Evolutionary conservation across 306 rosid species (phyloP).

Genomic region (Gillenia trifoliata): DNA sequence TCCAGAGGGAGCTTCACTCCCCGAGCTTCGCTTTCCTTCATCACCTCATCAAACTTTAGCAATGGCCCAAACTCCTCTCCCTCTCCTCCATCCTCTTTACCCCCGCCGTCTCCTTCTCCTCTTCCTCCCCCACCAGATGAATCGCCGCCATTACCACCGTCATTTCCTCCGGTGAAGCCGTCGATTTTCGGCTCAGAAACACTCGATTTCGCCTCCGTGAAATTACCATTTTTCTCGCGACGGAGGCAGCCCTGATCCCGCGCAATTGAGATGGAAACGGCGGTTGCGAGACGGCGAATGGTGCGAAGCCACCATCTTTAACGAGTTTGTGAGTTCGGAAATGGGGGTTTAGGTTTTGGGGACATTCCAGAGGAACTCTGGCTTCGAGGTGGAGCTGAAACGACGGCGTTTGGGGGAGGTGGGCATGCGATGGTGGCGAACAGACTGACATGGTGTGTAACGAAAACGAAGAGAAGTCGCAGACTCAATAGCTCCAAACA

Average conservation of each 20-base stretch:
- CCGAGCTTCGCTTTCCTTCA: slow-evolving; percentile 59
- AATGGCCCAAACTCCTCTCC: slow-evolving; percentile 70
- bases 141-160: slow-evolving; percentile 12
- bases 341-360: background rate
- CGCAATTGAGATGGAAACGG: slow-evolving; percentile 25
- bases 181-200: slow-evolving; percentile 21
- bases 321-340: background rate
- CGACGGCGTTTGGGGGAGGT: slow-evolving; percentile 18
- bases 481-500: background rate
- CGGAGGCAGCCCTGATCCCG: slow-evolving; percentile 34
- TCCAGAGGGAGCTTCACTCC: slow-evolving; percentile 68
- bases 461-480: background rate
- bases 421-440: slow-evolving; percentile 20
- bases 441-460: slow-evolving; percentile 39
- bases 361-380: background rate
- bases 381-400: slow-evolving; percentile 6
- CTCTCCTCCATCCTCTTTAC: slow-evolving; percentile 30
- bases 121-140: slow-evolving; percentile 11
- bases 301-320: slow-evolving; percentile 18
- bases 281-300: slow-evolving; percentile 8
- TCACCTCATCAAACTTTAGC: slow-evolving; percentile 59
- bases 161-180: slow-evolving; percentile 10
- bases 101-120: slow-evolving; percentile 25
- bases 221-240: background rate
- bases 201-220: slow-evolving; percentile 8